Conservation (phyloP, 352 stramenopile species). For the Phytophthora colocasiae region DNA sequence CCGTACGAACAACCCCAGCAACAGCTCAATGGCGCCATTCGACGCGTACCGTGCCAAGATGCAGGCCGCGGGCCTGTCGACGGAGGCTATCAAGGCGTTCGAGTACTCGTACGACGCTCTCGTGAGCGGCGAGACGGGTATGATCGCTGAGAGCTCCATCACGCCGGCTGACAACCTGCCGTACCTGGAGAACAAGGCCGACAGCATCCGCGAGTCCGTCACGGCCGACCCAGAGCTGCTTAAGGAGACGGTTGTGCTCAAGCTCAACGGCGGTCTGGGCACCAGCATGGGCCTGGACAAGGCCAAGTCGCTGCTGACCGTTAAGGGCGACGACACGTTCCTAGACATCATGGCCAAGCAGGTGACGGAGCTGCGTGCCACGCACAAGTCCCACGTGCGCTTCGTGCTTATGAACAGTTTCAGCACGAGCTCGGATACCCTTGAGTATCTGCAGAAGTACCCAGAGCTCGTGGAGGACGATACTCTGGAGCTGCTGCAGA, state of each 20-base stretch:
- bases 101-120: slow-evolving; percentile 98
- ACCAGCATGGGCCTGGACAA: slow-evolving; percentile 96
- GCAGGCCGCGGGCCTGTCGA: slow-evolving; percentile 94
- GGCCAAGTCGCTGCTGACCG: slow-evolving; percentile 94
- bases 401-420: slow-evolving; percentile 93
- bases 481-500: slow-evolving; percentile 98
- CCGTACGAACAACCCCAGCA: slow-evolving; percentile 37
- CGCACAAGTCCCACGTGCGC: slow-evolving; percentile 93
- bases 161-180: slow-evolving; percentile 78
- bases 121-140: slow-evolving; percentile 93
- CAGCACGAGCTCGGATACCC: slow-evolving; percentile 85
- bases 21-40: slow-evolving; percentile 64
- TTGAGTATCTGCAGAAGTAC: slow-evolving; percentile 91
- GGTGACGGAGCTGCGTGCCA: slow-evolving; percentile 94
- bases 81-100: slow-evolving; percentile 97
- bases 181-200: slow-evolving; percentile 83
- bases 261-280: slow-evolving; percentile 88
- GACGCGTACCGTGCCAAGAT: slow-evolving; percentile 95
- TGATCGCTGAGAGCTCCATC: slow-evolving; percentile 97
- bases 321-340: slow-evolving; percentile 96
- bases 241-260: slow-evolving; percentile 89
- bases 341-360: slow-evolving; percentile 91
- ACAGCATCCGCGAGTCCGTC: slow-evolving; percentile 78
- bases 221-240: slow-evolving; percentile 74
- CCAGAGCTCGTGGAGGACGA: slow-evolving; percentile 93